Conservation (phyloP, 805 yeast genomes). For the Ogataea haglerorum region DNA sequence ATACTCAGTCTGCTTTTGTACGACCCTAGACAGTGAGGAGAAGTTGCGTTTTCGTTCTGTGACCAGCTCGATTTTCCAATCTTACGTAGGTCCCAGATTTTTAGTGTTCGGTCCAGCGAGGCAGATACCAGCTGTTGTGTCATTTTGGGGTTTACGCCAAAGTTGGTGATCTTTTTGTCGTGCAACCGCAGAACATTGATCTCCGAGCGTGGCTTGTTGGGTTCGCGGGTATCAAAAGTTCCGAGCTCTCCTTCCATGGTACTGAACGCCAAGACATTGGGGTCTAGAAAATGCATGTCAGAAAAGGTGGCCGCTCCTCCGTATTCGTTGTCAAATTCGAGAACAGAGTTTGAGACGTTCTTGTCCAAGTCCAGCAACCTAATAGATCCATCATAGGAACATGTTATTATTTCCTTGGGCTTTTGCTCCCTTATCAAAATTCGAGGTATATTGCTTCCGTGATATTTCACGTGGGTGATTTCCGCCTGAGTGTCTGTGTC, state of each 20-base stretch:
- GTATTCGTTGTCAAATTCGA: constrained; percentile 53
- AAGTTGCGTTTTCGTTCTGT: constrained; percentile 43
- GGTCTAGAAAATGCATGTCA: constrained; percentile 60
- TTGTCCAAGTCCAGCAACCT: constrained; percentile 66
- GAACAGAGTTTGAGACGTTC: constrained; percentile 56
- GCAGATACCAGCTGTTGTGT: constrained; percentile 76
- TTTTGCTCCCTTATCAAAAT: constrained; percentile 48
- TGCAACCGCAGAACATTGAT: constrained; percentile 55
- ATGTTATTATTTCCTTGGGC: constrained; percentile 53
- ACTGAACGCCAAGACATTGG: constrained; percentile 62
- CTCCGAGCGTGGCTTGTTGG: constrained; percentile 20
- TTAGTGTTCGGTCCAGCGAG: constrained; percentile 79
- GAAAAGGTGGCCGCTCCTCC: constrained; percentile 65
- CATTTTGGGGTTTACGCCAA: constrained; percentile 68
- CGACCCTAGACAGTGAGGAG: constrained; percentile 55
- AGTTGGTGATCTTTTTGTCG: constrained; percentile 91
- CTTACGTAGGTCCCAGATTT: constrained; percentile 82
- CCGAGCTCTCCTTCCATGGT: constrained; percentile 81
- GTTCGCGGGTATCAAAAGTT: constrained; percentile 59
- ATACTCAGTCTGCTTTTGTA: constrained; percentile 77
- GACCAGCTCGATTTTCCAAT: constrained; percentile 51
- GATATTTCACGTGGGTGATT: constrained; percentile 65
- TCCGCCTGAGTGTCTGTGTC: constrained; percentile 43
- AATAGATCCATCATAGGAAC: constrained; percentile 87
- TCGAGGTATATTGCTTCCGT: constrained; percentile 68